Evolutionary conservation across 1,139 yeast genomes (phyloP).

Genomic region (Magnusiomyces sp.): DNA sequence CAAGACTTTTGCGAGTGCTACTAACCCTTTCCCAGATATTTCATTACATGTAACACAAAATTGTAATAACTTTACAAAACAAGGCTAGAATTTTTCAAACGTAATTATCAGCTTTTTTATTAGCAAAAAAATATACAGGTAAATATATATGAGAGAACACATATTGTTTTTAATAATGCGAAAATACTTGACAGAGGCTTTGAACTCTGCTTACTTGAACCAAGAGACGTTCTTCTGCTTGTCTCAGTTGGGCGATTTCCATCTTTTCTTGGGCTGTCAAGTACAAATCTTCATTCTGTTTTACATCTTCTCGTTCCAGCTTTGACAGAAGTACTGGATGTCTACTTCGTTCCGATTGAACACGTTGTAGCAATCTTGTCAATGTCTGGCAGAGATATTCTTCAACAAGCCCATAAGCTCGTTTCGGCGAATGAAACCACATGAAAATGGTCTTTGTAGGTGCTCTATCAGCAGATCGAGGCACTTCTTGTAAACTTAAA

Average conservation of each 20-base stretch:
- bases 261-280: slow-evolving; percentile 66
- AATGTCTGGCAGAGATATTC: slow-evolving; percentile 58
- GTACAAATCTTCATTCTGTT: slow-evolving; percentile 68
- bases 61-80: too few relatives aligned
- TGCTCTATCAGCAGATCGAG: slow-evolving; percentile 84
- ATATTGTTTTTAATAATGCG: slow-evolving; percentile 28
- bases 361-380: slow-evolving; percentile 51
- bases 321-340: slow-evolving; percentile 66
- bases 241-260: slow-evolving; percentile 49
- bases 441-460: slow-evolving; percentile 82
- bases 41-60: too few relatives aligned
- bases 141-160: too few relatives aligned
- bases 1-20: too few relatives aligned
- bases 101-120: too few relatives aligned
- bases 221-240: slow-evolving; percentile 29
- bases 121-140: too few relatives aligned
- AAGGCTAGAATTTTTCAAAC: too few relatives aligned
- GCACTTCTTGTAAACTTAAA: slow-evolving; percentile 70
- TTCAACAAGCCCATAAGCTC: slow-evolving; percentile 42
- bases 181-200: slow-evolving; percentile 32
- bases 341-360: slow-evolving; percentile 50
- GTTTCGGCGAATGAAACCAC: slow-evolving; percentile 59
- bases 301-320: slow-evolving; percentile 82
- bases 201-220: slow-evolving; percentile 31
- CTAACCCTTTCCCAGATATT: too few relatives aligned